Evolutionary conservation across 169 alveolate species (phyloP).

Genomic region (Eimeria acervulina): DNA sequence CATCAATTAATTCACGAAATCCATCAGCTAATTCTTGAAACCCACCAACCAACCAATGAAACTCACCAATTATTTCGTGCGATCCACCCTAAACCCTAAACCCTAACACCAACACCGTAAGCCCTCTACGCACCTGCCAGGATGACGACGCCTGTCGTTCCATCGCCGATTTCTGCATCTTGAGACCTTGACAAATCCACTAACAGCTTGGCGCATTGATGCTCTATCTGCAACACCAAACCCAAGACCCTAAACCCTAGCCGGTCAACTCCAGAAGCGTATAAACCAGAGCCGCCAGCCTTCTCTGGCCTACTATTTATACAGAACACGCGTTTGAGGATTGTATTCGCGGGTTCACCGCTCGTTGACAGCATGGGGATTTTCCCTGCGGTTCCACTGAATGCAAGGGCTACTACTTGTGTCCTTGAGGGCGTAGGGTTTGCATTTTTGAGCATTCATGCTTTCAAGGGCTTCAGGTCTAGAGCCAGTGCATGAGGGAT

Average conservation of each 20-base stretch:
- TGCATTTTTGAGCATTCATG: not conserved
- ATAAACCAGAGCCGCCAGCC: not conserved
- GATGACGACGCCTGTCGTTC: constrained; percentile 99
- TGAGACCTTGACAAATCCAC: constrained; percentile 99
- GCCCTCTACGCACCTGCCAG: constrained; percentile 96
- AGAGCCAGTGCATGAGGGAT: not conserved
- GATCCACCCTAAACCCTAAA: not conserved
- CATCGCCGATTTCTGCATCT: constrained; percentile 99
- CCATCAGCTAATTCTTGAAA: not conserved
- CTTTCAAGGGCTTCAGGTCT: no score
- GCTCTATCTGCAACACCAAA: constrained; percentile 92
- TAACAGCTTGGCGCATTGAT: constrained; percentile 98
- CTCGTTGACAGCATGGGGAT: no score
- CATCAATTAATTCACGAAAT: not conserved
- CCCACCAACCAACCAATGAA: not conserved
- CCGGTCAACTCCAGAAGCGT: not conserved
- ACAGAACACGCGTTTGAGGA: not conserved
- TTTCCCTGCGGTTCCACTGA: not conserved
- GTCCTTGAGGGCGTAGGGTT: not conserved
- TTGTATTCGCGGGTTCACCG: no score
- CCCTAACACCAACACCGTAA: not conserved
- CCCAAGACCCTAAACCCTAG: constrained; percentile 51
- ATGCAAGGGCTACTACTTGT: no score
- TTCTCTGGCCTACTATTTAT: not conserved
- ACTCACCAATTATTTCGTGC: not conserved